phyloP scores from a whole-genome alignment of 352 stramenopile genomes.

The Globisporangium cystogenes region DNA sequence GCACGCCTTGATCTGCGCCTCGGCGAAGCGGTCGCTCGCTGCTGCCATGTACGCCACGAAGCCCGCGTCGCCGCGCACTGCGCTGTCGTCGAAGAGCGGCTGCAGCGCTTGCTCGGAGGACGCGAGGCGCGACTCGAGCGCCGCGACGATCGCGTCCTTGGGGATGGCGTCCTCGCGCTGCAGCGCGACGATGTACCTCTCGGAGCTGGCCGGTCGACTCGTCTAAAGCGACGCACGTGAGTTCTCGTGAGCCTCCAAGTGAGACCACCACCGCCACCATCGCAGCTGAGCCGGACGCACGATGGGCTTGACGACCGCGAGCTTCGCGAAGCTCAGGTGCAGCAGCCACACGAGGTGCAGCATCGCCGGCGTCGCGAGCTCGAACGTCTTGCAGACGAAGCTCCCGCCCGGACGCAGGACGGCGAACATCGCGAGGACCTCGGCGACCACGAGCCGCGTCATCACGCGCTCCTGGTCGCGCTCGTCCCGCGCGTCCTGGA shows the following conservation, averaged over 20 bases:
- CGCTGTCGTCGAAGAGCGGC: conserved; percentile 17
- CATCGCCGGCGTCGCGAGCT: conserved; percentile 54
- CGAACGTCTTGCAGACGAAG: conserved; percentile 83
- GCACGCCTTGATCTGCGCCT: conserved; percentile 33
- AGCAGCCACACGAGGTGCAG: conserved; percentile 61
- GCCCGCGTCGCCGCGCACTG: conserved; percentile 13
- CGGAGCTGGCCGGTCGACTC: conserved; percentile 72
- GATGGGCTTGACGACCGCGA: conserved; percentile 69
- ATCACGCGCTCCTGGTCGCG: conserved; percentile 65
- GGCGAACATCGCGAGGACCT: conserved; percentile 52
- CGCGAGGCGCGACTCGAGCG: conserved; percentile 20
- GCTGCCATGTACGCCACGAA: conserved; percentile 42
- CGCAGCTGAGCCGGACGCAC: conserved; percentile 14
- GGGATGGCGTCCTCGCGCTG: conserved; percentile 16
- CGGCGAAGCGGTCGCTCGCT: conserved; percentile 24
- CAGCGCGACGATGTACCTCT: conserved; percentile 60
- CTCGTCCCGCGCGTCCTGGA: conserved; percentile 57
- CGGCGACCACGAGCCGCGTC: conserved; percentile 50
- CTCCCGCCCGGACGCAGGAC: conserved; percentile 38
- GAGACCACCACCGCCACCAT: conserved; percentile 4
- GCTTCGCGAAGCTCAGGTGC: conserved; percentile 46
- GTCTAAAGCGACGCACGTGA: conserved; percentile 52
- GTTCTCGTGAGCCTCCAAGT: not conserved
- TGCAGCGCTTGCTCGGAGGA: not conserved
- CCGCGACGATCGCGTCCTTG: conserved; percentile 15